Evolutionary conservation across 257 asterid species (phyloP).

Genomic region (Ehretia macrophylla): DNA sequence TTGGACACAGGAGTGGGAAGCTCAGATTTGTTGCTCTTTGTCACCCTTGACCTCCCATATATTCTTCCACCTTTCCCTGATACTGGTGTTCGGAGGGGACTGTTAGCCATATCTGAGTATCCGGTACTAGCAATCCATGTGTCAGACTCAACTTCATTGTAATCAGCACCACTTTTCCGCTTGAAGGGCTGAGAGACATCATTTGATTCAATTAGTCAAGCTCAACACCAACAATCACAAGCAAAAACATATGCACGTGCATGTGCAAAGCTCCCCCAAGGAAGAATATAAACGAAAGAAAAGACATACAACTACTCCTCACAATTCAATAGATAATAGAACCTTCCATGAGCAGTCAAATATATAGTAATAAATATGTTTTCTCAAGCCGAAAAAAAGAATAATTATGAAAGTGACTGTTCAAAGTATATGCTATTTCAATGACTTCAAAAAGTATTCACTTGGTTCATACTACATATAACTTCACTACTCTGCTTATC

Average conservation of each 20-base stretch:
- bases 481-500: too few relatives aligned
- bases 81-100: constrained; percentile 69
- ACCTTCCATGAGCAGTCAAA: background rate
- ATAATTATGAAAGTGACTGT: too few relatives aligned
- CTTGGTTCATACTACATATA: background rate
- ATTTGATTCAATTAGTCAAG: constrained; percentile 16
- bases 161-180: constrained; percentile 51
- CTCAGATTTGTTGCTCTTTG: constrained; percentile 50
- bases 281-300: background rate
- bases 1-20: constrained; percentile 63
- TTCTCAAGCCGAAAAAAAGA: too few relatives aligned
- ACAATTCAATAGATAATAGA: too few relatives aligned
- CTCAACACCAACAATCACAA: constrained; percentile 14
- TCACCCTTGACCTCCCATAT: constrained; percentile 50
- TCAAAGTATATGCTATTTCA: background rate
- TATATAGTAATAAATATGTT: background rate
- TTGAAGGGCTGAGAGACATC: constrained; percentile 51
- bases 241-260: background rate
- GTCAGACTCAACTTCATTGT: constrained; percentile 42
- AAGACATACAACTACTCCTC: too few relatives aligned
- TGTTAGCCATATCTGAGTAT: constrained; percentile 28
- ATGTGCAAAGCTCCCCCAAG: background rate
- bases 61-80: constrained; percentile 70
- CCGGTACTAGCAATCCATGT: constrained; percentile 55
- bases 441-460: background rate